A percentile compares a stretch with the other conserved stretches of the same genome.
phyloP scores from a whole-genome alignment of 345 rosid species.

The Hevea brasiliensis region DNA sequence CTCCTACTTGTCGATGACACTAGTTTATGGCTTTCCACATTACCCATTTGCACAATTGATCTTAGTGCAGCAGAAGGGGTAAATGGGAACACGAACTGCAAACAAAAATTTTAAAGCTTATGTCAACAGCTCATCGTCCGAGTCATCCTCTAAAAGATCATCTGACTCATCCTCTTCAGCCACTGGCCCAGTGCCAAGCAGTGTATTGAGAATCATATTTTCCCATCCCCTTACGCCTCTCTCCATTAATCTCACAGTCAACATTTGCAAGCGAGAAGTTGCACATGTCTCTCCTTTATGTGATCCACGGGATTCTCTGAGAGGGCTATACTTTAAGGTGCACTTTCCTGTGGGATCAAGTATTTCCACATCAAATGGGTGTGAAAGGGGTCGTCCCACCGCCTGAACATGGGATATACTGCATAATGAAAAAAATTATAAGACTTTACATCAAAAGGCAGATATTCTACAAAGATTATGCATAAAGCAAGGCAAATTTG shows the following conservation, averaged over 20 bases:
- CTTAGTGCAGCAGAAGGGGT: too few species aligned
- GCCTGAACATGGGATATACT: conserved; percentile 71
- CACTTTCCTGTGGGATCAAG: conserved; percentile 48
- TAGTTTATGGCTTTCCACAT: too few species aligned
- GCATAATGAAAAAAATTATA: conserved; percentile 30
- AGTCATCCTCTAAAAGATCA: conserved; percentile 14
- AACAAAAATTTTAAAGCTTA: not conserved
- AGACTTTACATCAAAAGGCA: conserved; percentile 1
- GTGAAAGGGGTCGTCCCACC: conserved; percentile 56
- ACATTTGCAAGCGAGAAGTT: conserved; percentile 16
- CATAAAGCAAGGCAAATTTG: not conserved
- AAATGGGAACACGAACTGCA: too few species aligned
- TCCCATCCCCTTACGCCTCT: conserved; percentile 42
- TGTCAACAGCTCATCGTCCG: not conserved
- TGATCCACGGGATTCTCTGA: conserved; percentile 8
- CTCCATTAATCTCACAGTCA: conserved; percentile 27
- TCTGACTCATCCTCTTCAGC: conserved; percentile 23
- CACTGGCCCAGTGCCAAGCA: conserved; percentile 13
- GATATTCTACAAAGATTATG: not conserved
- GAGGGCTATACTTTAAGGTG: conserved; percentile 28
- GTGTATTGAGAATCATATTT: conserved; percentile 25
- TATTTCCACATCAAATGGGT: conserved; percentile 46
- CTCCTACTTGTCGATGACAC: not conserved
- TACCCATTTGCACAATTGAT: too few species aligned
- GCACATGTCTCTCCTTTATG: not conserved